Base-by-base conservation (phyloP, 2,329 filamentous ascomycete species). In the Arachnopeziza araneosa region DNA sequence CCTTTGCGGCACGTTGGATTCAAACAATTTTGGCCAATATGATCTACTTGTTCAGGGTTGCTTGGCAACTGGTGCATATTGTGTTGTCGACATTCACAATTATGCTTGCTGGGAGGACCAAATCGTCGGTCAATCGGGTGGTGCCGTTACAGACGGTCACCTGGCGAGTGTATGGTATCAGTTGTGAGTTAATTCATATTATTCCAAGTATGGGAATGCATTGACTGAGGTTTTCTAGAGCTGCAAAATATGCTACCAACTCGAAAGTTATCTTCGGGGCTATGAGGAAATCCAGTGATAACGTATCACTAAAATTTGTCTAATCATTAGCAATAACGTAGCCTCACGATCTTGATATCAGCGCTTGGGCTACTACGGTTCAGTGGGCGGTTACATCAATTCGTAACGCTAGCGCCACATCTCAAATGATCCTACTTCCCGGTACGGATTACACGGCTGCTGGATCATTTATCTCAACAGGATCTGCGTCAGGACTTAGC, bases 321-420 rank as follows among this genome's bases (percentile, higher is more conserved):
- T 54, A 54, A 54, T 19, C 26, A 44, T 14, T 12, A 44, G 17
- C 9, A 14, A 24, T 26, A 3, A 24, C 24, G 24, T n/a, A 54
- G 81, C 62, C 58, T 2, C 58, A 63, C 49, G 63, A 67, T 22
- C 23, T 63, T n/a, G 63, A 67, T 87, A 76, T 88, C 64, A 71
- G 68, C 24, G 71, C 74, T 1, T 89, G 86, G 86, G 84, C 82
- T 0, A 70, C 77, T 4, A 84, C 83, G 0, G 81, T 83, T 62
- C 87, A 89, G 69, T 78, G 77, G 14, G 84, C 78, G 19, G 86
- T 90, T 1, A 85, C 80, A 0, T 86, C 84, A 2, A 88, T 90
- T 66, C 82, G 87, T 51, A 72, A 79, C 50, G 80, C 83, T 1
- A 86, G 86, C n/a, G 85, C 86, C n/a, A 79, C 76, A 0, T 74